A percentile compares a stretch with the other conserved stretches of the same genome.
These are phyloP conservation scores for Saccharomycopsis vini DNA, from an alignment of 805 yeast genomes.

Conservation along the genomic window DNA sequence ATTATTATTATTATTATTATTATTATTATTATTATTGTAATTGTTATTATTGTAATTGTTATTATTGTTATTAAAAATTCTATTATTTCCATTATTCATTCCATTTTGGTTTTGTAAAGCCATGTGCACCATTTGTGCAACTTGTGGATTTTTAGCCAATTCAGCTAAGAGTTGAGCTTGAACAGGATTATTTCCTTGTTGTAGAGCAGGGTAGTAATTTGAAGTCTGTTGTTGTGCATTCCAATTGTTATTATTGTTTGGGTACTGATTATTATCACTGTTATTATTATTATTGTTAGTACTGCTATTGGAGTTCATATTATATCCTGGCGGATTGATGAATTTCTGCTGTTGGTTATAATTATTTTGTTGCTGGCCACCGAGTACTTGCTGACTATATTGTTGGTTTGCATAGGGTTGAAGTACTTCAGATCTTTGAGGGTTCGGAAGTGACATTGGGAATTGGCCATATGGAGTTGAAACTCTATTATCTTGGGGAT, in stretches of 20 bases:
- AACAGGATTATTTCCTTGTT: neutral
- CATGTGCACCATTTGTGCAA: slow-evolving; percentile 14
- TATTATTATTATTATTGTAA: neutral
- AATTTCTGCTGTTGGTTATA: too few relatives aligned
- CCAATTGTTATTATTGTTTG: slow-evolving; percentile 1
- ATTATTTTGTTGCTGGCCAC: too few relatives aligned
- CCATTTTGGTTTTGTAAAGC: slow-evolving; percentile 7
- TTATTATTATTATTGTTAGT: neutral
- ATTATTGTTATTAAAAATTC: neutral
- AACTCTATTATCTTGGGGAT: too few relatives aligned
- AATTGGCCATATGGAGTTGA: too few relatives aligned
- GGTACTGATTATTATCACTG: neutral
- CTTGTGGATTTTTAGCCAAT: slow-evolving; percentile 9
- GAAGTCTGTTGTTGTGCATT: too few relatives aligned
- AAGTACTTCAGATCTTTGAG: too few relatives aligned
- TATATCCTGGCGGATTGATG: too few relatives aligned
- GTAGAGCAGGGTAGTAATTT: too few relatives aligned
- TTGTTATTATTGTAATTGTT: neutral
- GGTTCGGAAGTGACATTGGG: too few relatives aligned
- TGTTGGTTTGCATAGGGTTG: neutral
- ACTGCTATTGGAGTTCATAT: too few relatives aligned
- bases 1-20: neutral
- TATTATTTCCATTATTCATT: neutral
- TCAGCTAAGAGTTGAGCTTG: slow-evolving; percentile 4
- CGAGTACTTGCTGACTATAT: too few relatives aligned